Percentiles rank a stretch among this genome's conserved stretches.
Evolutionary conservation across 2,329 filamentous ascomycete genomes (phyloP).

Genomic region (Sarocladiaceae sp.): DNA sequence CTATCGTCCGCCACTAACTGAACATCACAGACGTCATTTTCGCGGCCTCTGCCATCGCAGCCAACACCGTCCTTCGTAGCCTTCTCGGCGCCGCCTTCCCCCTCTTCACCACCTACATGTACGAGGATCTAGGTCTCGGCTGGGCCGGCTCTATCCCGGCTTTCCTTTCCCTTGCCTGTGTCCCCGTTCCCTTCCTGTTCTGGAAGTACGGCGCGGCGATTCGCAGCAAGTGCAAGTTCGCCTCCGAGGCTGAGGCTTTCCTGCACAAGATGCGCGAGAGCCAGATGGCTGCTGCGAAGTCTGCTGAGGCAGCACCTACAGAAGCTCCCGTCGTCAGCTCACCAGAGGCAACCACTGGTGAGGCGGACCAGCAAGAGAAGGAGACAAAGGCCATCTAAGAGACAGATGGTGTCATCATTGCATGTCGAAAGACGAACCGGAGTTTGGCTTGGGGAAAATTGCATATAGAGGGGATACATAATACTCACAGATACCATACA

Average conservation of each 20-base stretch:
- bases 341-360: conserved; percentile 13
- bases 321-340: conserved; percentile 7
- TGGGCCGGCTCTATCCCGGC: conserved; percentile 73
- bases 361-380: background rate
- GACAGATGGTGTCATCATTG: background rate
- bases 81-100: conserved; percentile 71
- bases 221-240: conserved; percentile 64
- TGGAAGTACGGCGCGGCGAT: conserved; percentile 65
- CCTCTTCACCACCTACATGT: conserved; percentile 63
- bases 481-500: background rate
- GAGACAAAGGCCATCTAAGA: background rate
- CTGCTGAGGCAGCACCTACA: conserved; percentile 16
- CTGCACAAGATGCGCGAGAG: conserved; percentile 40
- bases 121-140: conserved; percentile 60
- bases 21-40: conserved; percentile 59
- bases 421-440: conserved; percentile 4
- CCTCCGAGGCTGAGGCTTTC: conserved; percentile 61
- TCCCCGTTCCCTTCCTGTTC: conserved; percentile 73
- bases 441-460: background rate
- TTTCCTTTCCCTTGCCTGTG: conserved; percentile 67
- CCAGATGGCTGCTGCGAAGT: conserved; percentile 23
- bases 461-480: background rate
- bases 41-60: conserved; percentile 70
- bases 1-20: background rate
- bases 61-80: conserved; percentile 67